Evolutionary conservation across 345 rosid genomes (phyloP), one percentile per base, ranked within the genome.

Genomic region (Camelina hispida): DNA sequence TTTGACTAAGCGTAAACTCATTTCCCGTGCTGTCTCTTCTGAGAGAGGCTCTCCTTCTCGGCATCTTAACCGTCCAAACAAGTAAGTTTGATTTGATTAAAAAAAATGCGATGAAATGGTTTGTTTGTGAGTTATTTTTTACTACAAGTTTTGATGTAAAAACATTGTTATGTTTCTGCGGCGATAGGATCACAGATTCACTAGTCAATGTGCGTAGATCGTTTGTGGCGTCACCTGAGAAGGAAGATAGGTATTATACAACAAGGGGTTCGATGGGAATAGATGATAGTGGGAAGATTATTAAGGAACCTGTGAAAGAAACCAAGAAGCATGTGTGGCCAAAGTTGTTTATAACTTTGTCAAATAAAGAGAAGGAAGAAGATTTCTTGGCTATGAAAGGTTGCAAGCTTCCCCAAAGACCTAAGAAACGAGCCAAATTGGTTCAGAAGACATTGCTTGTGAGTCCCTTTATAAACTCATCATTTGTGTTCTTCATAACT

Each of bases 361-460:
- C 98, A 2, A 89, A 74, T 80, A 93, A 93, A 85, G 97, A 91
- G 79, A 93, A 91, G 79, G 98, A 93, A 82, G 96, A 91, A 79
- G 96, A 93, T 85, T 91, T 89, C 83, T 79, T 91, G 88, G 91
- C 91, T 37, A 88, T 93, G 96, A 93, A 93, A 84, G 98, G 97
- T 20, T 89, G 98, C 72, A 93, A 89, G 77, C 96, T 83, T 62
- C 88, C 98, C 72, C 98, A 93, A 64, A 82, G 97, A 82, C 98
- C 98, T 8, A 91, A 89, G 82, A 93, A 91, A 72, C 79, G 98
- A 71, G 93, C 97, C 50, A 91, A 93, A 74, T 73, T 88, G 81
- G 89, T 93, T 71, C 98, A 91, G 81, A 88, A 85, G 79, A 88
- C 92, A 50, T 79, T 91, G 69, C 91, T 88, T 35, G 98, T 89